These are phyloP conservation scores for Aureobasidium vineae DNA, from an alignment of 2,329 filamentous ascomycete species.

Conservation along the genomic window DNA sequence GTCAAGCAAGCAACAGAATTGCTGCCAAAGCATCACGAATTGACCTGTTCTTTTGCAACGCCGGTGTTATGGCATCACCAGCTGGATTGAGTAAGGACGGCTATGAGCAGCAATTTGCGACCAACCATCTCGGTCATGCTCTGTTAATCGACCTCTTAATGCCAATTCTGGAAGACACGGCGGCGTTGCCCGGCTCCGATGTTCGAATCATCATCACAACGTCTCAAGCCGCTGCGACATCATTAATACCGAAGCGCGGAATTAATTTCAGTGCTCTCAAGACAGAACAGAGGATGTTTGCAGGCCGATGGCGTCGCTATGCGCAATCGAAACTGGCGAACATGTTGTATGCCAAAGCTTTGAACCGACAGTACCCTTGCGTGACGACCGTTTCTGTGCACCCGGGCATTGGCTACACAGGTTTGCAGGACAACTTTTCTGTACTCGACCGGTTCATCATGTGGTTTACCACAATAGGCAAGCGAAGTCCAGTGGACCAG, in stretches of 20 bases:
- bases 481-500: constrained; percentile 28
- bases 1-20: constrained; percentile 46
- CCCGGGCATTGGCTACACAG: constrained; percentile 43
- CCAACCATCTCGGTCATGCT: constrained; percentile 37
- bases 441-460: constrained; percentile 35
- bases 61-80: constrained; percentile 32
- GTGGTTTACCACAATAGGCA: constrained; percentile 24
- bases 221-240: constrained; percentile 10
- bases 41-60: constrained; percentile 30
- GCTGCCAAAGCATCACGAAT: constrained; percentile 32
- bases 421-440: constrained; percentile 37
- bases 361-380: constrained; percentile 40
- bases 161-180: constrained; percentile 26
- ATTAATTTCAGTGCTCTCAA: constrained; percentile 31
- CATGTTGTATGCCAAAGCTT: constrained; percentile 43
- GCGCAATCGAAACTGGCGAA: constrained; percentile 51
- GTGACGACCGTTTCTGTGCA: constrained; percentile 40
- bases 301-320: constrained; percentile 34
- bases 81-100: constrained; percentile 32
- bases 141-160: constrained; percentile 31
- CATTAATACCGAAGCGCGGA: constrained; percentile 28
- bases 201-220: constrained; percentile 29
- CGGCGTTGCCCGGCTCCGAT: background rate
- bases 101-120: constrained; percentile 34
- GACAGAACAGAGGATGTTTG: constrained; percentile 28